phyloP scores from a whole-genome alignment of 2,329 filamentous ascomycete genomes.

The Trichophyton schoenleinii region DNA sequence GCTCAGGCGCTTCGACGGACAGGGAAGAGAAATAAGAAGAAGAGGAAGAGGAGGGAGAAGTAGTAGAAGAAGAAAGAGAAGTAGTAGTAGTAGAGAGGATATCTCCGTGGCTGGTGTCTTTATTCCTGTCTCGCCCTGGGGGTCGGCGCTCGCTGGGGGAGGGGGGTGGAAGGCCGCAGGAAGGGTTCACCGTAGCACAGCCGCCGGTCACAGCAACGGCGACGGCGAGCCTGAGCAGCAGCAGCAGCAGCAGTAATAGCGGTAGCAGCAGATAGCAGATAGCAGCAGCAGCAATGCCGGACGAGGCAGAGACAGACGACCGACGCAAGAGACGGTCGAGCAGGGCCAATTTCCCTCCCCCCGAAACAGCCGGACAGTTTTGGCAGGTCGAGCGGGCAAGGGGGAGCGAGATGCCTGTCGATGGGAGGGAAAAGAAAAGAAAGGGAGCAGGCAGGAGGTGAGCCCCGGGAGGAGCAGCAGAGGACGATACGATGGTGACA shows the following conservation, averaged over 20 bases:
- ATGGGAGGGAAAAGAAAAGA: not conserved
- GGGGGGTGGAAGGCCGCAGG: not conserved
- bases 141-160: not conserved
- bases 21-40: not conserved
- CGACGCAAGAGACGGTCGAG: not conserved
- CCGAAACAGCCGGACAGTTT: constrained; percentile 3
- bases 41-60: not conserved
- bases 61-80: too few relatives aligned
- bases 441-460: not conserved
- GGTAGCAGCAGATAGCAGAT: not conserved
- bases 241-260: too few relatives aligned
- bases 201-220: not conserved
- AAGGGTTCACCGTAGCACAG: not conserved
- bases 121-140: too few relatives aligned
- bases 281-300: not conserved
- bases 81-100: too few relatives aligned
- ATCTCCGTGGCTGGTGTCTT: too few relatives aligned
- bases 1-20: not conserved
- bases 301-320: not conserved
- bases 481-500: too few relatives aligned
- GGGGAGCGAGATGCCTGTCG: not conserved
- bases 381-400: not conserved
- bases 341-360: not conserved
- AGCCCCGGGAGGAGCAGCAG: too few relatives aligned
- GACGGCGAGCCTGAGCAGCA: not conserved